These are phyloP conservation scores for Petunia secreta DNA, from an alignment of 257 asterid species.

Conservation along the genomic window DNA sequence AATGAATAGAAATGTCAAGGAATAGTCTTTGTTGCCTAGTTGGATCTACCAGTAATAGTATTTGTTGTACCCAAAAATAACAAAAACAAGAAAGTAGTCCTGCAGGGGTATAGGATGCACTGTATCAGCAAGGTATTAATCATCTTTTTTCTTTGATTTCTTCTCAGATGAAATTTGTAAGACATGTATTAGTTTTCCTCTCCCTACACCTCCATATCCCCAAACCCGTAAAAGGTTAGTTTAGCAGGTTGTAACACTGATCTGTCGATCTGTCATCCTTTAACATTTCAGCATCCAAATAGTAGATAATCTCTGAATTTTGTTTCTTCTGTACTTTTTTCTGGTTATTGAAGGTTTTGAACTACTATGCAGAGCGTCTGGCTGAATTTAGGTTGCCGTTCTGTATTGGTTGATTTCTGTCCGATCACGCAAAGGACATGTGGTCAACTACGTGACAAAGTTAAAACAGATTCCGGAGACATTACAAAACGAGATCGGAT, in stretches of 20 bases:
- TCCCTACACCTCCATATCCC: constrained; percentile 5
- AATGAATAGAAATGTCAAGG: neutral
- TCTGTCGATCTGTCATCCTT: neutral
- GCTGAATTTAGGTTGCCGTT: no score
- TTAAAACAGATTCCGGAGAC: no score
- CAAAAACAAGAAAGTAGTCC: neutral
- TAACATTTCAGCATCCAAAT: neutral
- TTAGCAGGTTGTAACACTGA: neutral
- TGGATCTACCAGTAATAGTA: no score
- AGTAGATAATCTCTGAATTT: neutral
- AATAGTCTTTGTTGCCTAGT: constrained; percentile 9
- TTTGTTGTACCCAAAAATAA: no score
- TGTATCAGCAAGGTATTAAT: neutral
- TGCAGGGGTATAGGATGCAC: neutral
- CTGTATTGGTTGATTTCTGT: no score
- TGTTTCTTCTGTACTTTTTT: neutral
- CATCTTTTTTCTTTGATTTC: neutral
- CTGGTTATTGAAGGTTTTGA: neutral
- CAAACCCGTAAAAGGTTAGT: neutral
- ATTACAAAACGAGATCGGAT: no score
- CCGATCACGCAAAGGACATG: no score
- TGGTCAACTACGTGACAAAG: no score
- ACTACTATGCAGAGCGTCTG: no score
- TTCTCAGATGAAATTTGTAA: neutral
- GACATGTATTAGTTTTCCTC: constrained; percentile 4